Base-by-base conservation (phyloP, 495 filamentous ascomycete species). In the Durotheca rogersii region DNA sequence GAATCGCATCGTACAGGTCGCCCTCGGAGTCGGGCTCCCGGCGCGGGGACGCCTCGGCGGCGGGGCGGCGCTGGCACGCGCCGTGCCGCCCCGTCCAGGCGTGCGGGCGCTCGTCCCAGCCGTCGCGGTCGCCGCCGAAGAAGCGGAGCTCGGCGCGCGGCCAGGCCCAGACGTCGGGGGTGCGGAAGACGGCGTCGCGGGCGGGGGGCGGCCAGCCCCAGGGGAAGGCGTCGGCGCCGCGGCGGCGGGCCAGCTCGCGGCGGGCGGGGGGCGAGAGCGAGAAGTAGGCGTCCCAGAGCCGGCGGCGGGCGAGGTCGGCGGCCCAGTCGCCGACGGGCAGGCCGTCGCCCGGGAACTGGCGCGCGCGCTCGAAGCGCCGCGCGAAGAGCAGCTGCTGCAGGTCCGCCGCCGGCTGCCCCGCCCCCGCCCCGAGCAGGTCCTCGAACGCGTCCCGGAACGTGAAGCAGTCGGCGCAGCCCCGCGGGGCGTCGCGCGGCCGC, bases 361-460 rank as follows among this genome's bases (percentile, higher is more conserved):
- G 15, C 4, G 39, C 6, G 9, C 30, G 29, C 9, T 61, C 58
- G 21, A 39, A 30, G n/a, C 32, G 30, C 15, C 62, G 56, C n/a
- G 31, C 23, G 21, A 34, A 25, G 1, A 45, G 0, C 1, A 47
- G 41, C 6, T 31, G 36, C 18, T 18, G 43, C 1, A 56, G 39
- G 35, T 52, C 38, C 7, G 44, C 39, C 10, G 59, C 51, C 17
- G 50, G 57, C 12, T 48, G 32, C 0, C 64, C 70, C 2, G 69
- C 57, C 21, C 44, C 56, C 7, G 46, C 64, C 1, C 47, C 52
- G 4, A 74, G 51, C 16, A 74, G 62, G 49, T 74, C 71, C 38
- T 74, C 69, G 35, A 72, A 73, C 39, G 70, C 70, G 31, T 74
- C 70, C 10, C 52, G 39, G 61, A 72, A 74, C 15, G 64, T 69